These are phyloP conservation scores for Aureobasidium sp. DNA, from an alignment of 2,329 filamentous ascomycete genomes.

Conservation along the genomic window DNA sequence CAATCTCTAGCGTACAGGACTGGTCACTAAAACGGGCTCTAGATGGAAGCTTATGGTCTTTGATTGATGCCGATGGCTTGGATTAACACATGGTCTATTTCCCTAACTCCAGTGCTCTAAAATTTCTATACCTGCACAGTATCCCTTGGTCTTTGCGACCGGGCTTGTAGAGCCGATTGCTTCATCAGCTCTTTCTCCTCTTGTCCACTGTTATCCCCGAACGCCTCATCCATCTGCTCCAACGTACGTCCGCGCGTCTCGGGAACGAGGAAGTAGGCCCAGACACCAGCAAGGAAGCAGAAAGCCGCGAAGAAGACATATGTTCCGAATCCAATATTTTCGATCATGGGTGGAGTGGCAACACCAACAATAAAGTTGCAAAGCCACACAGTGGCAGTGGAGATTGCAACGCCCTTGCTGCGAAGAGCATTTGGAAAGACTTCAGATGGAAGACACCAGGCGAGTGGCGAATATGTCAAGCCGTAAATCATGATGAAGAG, in stretches of 20 bases:
- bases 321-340: too few relatives aligned
- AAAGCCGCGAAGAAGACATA: too few relatives aligned
- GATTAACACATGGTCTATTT: neutral
- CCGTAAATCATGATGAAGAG: too few relatives aligned
- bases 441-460: too few relatives aligned
- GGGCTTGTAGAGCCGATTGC: neutral
- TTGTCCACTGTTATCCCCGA: neutral
- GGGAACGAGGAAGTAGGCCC: too few relatives aligned
- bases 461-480: too few relatives aligned
- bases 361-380: too few relatives aligned
- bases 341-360: too few relatives aligned
- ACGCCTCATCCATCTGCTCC: conserved; percentile 24
- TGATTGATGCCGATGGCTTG: neutral
- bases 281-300: too few relatives aligned
- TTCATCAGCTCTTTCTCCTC: neutral
- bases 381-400: too few relatives aligned
- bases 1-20: neutral
- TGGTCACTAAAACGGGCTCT: neutral
- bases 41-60: neutral
- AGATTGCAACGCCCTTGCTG: too few relatives aligned
- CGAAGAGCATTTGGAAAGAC: too few relatives aligned
- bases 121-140: neutral
- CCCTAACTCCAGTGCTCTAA: neutral
- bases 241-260: conserved; percentile 21
- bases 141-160: neutral